Evolutionary conservation across 805 yeast genomes (phyloP), one percentile per base, ranked within the genome.

Genomic region (Myxozyma neglecta): DNA sequence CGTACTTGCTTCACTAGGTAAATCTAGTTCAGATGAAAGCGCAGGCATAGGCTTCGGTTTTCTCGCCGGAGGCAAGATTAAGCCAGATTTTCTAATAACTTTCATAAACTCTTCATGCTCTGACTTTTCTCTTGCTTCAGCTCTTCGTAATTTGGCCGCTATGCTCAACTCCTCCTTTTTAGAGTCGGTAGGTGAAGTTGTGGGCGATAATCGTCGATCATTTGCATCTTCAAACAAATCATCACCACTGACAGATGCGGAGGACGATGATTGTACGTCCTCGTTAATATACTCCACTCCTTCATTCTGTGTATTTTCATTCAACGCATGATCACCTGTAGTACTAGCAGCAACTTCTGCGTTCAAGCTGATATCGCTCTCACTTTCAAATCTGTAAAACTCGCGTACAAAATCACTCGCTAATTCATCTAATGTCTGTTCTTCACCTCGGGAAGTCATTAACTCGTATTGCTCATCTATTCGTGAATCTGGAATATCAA

Each of bases 331-430:
- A 24, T 40, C 44, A 7, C 39, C 39, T 6, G 46, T 14, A 40
- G 24, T 46, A 29, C n/a, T 13, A 4, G 46, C 32, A 39, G 39
- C 55, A n/a, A n/a, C 36, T 10, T 37, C 53, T 7, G 44, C 35
- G 11, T 16, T 51, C 55, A 51, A 10, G 24, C 55, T 51, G 18
- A 51, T 24, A 11, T 53, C 59, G 14, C 44, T 47, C 29, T 57
- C 59, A 13, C 53, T 40, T 29, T 59, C 65, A 37, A 63, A 57
- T 11, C 53, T 24, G 24, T 64, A 64, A 16, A 64, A 61, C 14
- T 64, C 67, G 7, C 59, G 57, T n/a, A 64, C 65, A 35, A 61
- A 62, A 32, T 60, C 63, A 18, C 54, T 46, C 44, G 65, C 61
- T 11, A 59, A 34, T 9, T 55, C 29, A 24, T 24, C 51, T n/a